Base-by-base conservation (phyloP, 257 asterid species). In the Przewalskia tangutica region DNA sequence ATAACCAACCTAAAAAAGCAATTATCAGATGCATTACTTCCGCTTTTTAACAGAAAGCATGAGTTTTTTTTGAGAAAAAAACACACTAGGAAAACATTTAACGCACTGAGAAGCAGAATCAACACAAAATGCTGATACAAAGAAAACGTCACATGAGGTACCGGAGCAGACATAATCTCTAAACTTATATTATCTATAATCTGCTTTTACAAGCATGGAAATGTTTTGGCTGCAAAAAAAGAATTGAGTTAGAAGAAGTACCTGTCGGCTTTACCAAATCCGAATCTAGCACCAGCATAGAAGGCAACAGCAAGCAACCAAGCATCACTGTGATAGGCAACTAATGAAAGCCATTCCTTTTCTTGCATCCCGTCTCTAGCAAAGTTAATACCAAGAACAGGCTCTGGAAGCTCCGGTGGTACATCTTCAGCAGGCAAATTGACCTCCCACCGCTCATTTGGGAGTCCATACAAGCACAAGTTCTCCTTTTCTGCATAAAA, bases 381-480 rank as follows among this genome's bases (percentile, higher is more conserved):
- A 81, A 85, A 89, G 86, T 87, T 85, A 64, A 89, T 87, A 64
- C 91, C 91, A 59, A 87, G 55, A 81, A 86, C 90, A 81, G 90
- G 92, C 64, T 87, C 92, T 2, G 92, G 92, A 14, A 89, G 87
- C 81, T 88, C 87, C 11, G 89, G 89, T 78, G 92, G 92, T 40
- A 86, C 85, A 77, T 89, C 89, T 42, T 89, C 88, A 27, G 88
- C 88, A 7, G 89, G 92, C 59, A 87, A 79, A 83, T 81, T 87
- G 20, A 89, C 89, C 82, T 79, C 90, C 92, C 89, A 87, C 34
- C 50, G 86, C 83, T 85, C 90, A 44, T 83, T 81, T 66, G 92
- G 87, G 70, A 83, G 81, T 40, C 90, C 91, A 81, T 85, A 85
- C 82, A 89, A 68, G 83, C 91, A 85, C 81, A 89, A 83, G 58